Conservation (phyloP, 2,329 filamentous ascomycete genomes). For the Cladorrhinum sp. region DNA sequence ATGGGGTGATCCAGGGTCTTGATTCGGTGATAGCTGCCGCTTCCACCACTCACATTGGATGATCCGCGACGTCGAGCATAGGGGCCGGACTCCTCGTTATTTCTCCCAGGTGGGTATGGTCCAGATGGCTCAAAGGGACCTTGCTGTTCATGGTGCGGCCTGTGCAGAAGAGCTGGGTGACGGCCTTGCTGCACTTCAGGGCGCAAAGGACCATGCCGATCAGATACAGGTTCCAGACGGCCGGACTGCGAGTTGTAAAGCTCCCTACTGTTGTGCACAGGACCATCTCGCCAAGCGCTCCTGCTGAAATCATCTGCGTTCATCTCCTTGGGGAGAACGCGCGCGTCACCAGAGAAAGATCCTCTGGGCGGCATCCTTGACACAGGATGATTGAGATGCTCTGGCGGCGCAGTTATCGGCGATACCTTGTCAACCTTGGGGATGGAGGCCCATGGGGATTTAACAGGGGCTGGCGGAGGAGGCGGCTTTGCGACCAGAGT, state of each 20-base stretch:
- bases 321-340: slow-evolving; percentile 71
- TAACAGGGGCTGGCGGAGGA: slow-evolving; percentile 65
- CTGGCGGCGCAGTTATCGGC: slow-evolving; percentile 60
- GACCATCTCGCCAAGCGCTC: slow-evolving; percentile 73
- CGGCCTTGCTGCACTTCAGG: slow-evolving; percentile 61
- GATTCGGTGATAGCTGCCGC: slow-evolving; percentile 63
- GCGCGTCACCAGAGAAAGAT: slow-evolving; percentile 49
- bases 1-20: slow-evolving; percentile 44
- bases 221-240: slow-evolving; percentile 82
- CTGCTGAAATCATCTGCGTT: slow-evolving; percentile 92
- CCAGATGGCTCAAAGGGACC: slow-evolving; percentile 78
- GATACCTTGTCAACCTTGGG: slow-evolving; percentile 81
- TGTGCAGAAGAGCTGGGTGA: slow-evolving; percentile 76
- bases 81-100: slow-evolving; percentile 60
- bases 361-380: slow-evolving; percentile 54
- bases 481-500: slow-evolving; percentile 71
- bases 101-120: slow-evolving; percentile 77
- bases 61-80: slow-evolving; percentile 79
- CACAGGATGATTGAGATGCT: slow-evolving; percentile 30
- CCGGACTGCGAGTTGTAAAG: slow-evolving; percentile 95
- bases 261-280: slow-evolving; percentile 63
- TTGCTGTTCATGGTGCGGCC: slow-evolving; percentile 59
- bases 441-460: slow-evolving; percentile 87
- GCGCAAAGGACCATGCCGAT: slow-evolving; percentile 68
- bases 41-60: slow-evolving; percentile 87